phyloP scores from a whole-genome alignment of 1,284 basidiomycete species.

The Apiotrichum mycotoxinovorans region DNA sequence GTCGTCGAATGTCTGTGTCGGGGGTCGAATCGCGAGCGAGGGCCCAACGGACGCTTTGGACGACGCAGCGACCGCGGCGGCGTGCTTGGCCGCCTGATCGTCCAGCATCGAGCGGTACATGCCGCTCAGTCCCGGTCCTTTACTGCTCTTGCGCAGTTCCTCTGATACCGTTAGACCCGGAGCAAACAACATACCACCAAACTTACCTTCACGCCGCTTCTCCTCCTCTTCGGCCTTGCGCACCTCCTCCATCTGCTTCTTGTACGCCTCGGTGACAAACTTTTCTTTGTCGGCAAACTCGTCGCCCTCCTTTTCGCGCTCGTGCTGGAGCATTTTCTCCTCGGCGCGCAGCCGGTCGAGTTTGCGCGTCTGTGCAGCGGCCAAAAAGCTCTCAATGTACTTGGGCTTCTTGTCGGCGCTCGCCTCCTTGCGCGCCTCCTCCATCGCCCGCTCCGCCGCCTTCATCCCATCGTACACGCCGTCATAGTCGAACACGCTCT shows the following conservation, averaged over 20 bases:
- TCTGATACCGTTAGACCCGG: conserved; percentile 51
- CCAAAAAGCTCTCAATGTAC: conserved; percentile 79
- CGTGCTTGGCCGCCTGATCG: conserved; percentile 73
- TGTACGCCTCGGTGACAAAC: conserved; percentile 97
- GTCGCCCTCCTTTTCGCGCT: conserved; percentile 89
- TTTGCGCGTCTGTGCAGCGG: conserved; percentile 79
- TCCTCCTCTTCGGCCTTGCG: conserved; percentile 87
- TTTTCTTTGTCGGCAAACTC: conserved; percentile 91
- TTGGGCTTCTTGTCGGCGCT: conserved; percentile 81
- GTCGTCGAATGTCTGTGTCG: conserved; percentile 31
- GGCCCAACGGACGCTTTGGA: conserved; percentile 48
- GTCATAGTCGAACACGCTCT: conserved; percentile 90
- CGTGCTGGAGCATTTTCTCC: conserved; percentile 94
- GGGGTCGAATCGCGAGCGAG: conserved; percentile 30
- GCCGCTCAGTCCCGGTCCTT: conserved; percentile 70
- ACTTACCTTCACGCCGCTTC: conserved; percentile 72
- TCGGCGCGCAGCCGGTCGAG: conserved; percentile 91
- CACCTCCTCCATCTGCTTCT: conserved; percentile 91
- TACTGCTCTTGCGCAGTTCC: conserved; percentile 55
- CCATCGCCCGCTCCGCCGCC: conserved; percentile 67
- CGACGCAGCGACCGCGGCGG: conserved; percentile 74
- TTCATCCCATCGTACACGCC: conserved; percentile 96
- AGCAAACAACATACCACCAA: background rate
- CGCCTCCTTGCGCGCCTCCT: conserved; percentile 67
- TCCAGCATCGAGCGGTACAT: conserved; percentile 83